A percentile compares a stretch with the other conserved stretches of the same genome.
Conservation (phyloP, 108 stramenopile genomes). For the Conticribra weissflogii region DNA sequence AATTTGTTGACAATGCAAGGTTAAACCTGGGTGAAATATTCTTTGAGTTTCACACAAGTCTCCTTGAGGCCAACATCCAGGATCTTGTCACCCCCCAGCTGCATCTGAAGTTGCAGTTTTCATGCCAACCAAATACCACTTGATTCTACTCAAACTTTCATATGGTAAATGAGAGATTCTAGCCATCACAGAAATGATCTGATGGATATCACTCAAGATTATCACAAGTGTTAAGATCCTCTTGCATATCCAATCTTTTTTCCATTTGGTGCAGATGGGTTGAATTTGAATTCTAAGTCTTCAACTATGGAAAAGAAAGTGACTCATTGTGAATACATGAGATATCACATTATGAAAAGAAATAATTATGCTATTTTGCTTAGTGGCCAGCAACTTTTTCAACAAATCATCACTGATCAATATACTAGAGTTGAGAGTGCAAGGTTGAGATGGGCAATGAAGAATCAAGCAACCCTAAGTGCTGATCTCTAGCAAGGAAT, state of each 20-base stretch:
- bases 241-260: constrained; percentile 20
- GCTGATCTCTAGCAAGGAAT: constrained; percentile 1
- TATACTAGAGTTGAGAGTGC: constrained; percentile 8
- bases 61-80: too few species aligned
- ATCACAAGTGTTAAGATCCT: constrained; percentile 9
- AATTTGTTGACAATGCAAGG: too few species aligned
- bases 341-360: constrained; percentile 10
- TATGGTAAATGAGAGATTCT: not conserved
- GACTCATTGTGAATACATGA: constrained; percentile 2
- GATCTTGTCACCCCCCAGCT: too few species aligned
- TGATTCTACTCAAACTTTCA: not conserved
- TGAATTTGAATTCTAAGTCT: not conserved
- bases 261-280: constrained; percentile 29
- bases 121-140: too few species aligned
- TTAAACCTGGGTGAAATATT: too few species aligned
- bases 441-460: not conserved
- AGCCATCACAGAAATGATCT: not conserved
- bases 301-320: not conserved
- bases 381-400: constrained; percentile 1
- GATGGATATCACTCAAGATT: not conserved
- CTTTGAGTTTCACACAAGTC: too few species aligned
- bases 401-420: constrained; percentile 20
- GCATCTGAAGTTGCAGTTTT: too few species aligned
- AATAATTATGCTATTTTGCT: not conserved
- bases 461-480: constrained; percentile 17